Base-by-base conservation (phyloP, 352 stramenopile species). In the Globisporangium cystogenes region DNA sequence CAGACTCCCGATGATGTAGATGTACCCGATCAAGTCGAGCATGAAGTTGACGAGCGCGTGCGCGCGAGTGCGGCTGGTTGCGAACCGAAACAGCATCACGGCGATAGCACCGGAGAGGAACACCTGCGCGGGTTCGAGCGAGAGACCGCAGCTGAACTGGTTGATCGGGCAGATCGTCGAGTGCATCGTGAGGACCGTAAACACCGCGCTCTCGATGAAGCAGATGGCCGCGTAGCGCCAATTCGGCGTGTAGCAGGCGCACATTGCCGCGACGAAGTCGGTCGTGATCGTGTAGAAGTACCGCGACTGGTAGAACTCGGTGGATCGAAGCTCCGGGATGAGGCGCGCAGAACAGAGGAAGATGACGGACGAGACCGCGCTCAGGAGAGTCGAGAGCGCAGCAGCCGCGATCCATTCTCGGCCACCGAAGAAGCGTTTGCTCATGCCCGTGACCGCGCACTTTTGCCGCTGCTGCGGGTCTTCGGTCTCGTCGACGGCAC, bases 1-100 rank as follows among this genome's bases (percentile, higher is more conserved):
- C n/a, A 90, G 60, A 33, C 55, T 81, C n/a, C 77, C 74, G n/a
- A 86, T 67, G 33, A 90, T 82, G 51, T 88, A 88, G 16, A 86
- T n/a, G 51, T 82, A 88, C 14, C 80, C 77, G 11, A 90, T 56
- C 53, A 80, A 63, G 44, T 90, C 80, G 15, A 90, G 59, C 39
- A 81, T 48, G 51, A 90, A 67, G 31, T 76, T 67, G 4, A 77
- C 20, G 14, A 58, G 64, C 24, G 44, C 60, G 26, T 51, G 41
- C 7, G n/a, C n/a, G n/a, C n/a, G n/a, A n/a, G n/a, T n/a, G n/a
- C n/a, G n/a, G n/a, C n/a, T n/a, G n/a, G n/a, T n/a, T n/a, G n/a
- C n/a, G n/a, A 83, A 46, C 1, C 71, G 71, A 45, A 87, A 77
- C 24, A 83, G 67, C 31, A 90, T 41, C 8, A 87, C 53, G 24